A percentile compares a stretch with the other conserved stretches of the same genome.
Evolutionary conservation across 805 yeast genomes (phyloP).

Genomic region (Candida broadrunensis): DNA sequence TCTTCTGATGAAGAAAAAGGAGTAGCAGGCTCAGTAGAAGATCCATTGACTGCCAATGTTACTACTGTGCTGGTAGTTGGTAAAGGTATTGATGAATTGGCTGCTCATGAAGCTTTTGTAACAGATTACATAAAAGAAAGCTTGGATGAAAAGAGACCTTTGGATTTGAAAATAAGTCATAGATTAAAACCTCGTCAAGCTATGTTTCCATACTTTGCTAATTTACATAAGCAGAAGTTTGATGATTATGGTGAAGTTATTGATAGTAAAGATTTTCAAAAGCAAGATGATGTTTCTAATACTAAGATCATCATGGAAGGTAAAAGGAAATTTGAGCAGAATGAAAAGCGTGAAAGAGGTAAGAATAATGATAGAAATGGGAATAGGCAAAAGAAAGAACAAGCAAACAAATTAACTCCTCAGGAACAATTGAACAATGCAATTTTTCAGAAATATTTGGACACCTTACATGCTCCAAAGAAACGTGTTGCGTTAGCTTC

Average conservation of each 20-base stretch:
- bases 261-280: constrained; percentile 59
- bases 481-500: constrained; percentile 30
- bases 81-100: constrained; percentile 25
- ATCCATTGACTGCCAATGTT: constrained; percentile 11
- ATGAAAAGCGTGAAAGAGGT: constrained; percentile 26
- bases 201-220: constrained; percentile 73
- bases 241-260: constrained; percentile 90
- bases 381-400: constrained; percentile 14
- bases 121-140: constrained; percentile 34
- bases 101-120: constrained; percentile 39
- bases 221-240: constrained; percentile 47
- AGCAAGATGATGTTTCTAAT: constrained; percentile 47
- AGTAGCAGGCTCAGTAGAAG: constrained; percentile 24
- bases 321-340: constrained; percentile 32
- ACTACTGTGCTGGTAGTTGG: constrained; percentile 1
- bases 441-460: constrained; percentile 38
- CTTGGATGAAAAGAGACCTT: constrained; percentile 43
- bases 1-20: constrained; percentile 25
- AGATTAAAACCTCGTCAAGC: constrained; percentile 50
- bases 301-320: constrained; percentile 34
- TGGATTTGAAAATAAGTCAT: constrained; percentile 49
- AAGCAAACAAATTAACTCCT: constrained; percentile 34
- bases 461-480: constrained; percentile 52
- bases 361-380: constrained; percentile 17
- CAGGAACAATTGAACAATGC: constrained; percentile 42